phyloP scores from a whole-genome alignment of 495 filamentous ascomycete genomes.

The Chaetomidium leptoderma region DNA sequence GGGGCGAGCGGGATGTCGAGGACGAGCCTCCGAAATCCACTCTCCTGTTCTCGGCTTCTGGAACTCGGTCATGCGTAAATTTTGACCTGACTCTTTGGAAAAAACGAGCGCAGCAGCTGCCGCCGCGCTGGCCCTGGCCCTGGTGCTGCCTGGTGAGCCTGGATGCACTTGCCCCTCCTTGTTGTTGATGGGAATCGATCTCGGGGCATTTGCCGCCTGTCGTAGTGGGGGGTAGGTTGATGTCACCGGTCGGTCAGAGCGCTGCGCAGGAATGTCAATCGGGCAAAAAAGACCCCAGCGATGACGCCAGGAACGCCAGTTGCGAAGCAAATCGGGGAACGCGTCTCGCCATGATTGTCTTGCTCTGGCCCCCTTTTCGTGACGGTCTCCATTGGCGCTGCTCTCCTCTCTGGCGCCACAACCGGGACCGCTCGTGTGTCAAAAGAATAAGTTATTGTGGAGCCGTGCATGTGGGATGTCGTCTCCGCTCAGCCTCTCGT shows the following conservation, averaged over 20 bases:
- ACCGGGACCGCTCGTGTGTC: slow-evolving; percentile 8
- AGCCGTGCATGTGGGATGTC: slow-evolving; percentile 9
- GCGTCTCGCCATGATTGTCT: background rate
- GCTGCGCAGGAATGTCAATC: background rate
- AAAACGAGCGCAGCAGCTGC: background rate
- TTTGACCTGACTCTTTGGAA: background rate
- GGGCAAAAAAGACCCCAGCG: background rate
- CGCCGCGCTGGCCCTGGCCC: no score
- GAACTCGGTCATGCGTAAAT: slow-evolving; percentile 2
- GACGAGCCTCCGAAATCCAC: slow-evolving; percentile 9
- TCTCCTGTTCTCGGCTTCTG: background rate
- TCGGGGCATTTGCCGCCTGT: background rate
- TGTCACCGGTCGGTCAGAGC: slow-evolving; percentile 23
- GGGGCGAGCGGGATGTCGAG: slow-evolving; percentile 10
- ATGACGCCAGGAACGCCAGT: background rate
- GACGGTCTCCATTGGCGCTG: slow-evolving; percentile 5
- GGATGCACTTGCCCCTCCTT: background rate
- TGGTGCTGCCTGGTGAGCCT: background rate
- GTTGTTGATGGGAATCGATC: background rate
- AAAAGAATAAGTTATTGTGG: slow-evolving; percentile 16
- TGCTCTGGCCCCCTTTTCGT: background rate
- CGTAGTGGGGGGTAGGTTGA: slow-evolving; percentile 14
- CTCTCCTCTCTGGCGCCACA: background rate
- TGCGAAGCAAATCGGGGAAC: background rate
- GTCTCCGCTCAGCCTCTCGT: slow-evolving; percentile 5